phyloP scores from a whole-genome alignment of 148 eudicot genomes.

The Fagopyrum homotropicum region DNA sequence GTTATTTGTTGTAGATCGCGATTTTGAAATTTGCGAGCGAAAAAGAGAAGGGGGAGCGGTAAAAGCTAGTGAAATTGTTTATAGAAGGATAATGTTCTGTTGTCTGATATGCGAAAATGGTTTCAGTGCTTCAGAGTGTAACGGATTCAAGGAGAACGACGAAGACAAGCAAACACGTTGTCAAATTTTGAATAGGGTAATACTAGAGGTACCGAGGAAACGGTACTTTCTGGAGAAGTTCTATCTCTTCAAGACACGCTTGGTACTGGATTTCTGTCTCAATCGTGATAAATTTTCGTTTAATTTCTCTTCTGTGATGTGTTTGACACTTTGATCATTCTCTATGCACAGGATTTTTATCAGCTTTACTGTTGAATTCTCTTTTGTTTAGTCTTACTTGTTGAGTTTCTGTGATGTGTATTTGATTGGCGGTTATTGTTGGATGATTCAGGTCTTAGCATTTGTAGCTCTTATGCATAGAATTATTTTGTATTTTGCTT shows the following conservation, averaged over 20 bases:
- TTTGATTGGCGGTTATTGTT: too few species aligned
- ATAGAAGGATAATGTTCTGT: not conserved
- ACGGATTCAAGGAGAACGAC: not conserved
- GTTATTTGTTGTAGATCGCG: not conserved
- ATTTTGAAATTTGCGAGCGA: not conserved
- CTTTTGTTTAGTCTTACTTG: not conserved
- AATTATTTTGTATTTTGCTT: too few species aligned
- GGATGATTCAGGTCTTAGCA: too few species aligned
- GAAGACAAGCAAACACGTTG: not conserved
- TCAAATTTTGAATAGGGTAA: not conserved
- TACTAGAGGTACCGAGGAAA: not conserved
- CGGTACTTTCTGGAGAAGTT: slow-evolving; percentile 26
- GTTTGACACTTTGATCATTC: not conserved
- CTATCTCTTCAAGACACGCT: slow-evolving; percentile 22
- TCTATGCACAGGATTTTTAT: not conserved
- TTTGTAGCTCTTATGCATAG: too few species aligned
- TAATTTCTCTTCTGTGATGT: not conserved
- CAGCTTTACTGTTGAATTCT: not conserved
- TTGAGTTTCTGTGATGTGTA: not conserved
- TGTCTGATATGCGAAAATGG: not conserved
- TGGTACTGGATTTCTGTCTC: slow-evolving; percentile 12
- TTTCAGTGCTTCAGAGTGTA: not conserved
- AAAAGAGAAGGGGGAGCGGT: not conserved
- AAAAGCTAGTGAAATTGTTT: not conserved
- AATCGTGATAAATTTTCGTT: not conserved